phyloP scores from a whole-genome alignment of 108 stramenopile genomes.

The Conticribra weissflogii region DNA sequence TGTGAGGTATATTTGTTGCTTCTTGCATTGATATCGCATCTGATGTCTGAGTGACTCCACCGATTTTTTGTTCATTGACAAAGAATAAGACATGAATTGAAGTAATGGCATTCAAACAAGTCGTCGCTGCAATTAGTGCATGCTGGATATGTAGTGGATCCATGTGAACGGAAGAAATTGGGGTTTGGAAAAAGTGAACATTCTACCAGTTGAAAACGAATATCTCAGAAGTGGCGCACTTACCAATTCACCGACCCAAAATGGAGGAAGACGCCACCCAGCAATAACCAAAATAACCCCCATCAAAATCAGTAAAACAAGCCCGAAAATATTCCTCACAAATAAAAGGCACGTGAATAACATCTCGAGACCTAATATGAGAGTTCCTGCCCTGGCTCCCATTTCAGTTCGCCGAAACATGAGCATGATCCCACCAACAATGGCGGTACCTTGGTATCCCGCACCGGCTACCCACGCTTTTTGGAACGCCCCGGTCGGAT shows the following conservation, averaged over 20 bases:
- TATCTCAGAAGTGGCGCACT: no score
- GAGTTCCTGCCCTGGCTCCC: constrained; percentile 58
- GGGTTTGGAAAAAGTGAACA: neutral
- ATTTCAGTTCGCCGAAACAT: constrained; percentile 56
- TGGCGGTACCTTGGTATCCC: constrained; percentile 66
- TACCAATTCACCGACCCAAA: constrained; percentile 32
- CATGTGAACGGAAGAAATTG: neutral
- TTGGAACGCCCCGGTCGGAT: constrained; percentile 31
- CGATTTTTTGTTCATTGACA: constrained; percentile 34
- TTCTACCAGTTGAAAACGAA: no score
- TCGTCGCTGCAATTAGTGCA: constrained; percentile 38
- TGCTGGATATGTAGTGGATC: neutral
- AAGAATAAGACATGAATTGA: constrained; percentile 29
- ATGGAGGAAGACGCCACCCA: constrained; percentile 19
- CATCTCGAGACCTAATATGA: constrained; percentile 53
- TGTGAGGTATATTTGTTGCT: constrained; percentile 34
- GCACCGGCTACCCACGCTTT: constrained; percentile 55
- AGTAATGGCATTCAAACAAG: constrained; percentile 40
- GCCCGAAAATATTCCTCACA: constrained; percentile 59
- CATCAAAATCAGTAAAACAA: constrained; percentile 38
- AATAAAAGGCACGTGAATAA: constrained; percentile 51
- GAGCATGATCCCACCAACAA: constrained; percentile 58
- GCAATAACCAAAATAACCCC: constrained; percentile 22
- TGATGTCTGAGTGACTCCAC: constrained; percentile 27
- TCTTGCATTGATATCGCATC: constrained; percentile 42